Evolutionary conservation across 441 rosid species (phyloP), one percentile per base, ranked within the genome.

Genomic region (Theobroma grandiflorum): DNA sequence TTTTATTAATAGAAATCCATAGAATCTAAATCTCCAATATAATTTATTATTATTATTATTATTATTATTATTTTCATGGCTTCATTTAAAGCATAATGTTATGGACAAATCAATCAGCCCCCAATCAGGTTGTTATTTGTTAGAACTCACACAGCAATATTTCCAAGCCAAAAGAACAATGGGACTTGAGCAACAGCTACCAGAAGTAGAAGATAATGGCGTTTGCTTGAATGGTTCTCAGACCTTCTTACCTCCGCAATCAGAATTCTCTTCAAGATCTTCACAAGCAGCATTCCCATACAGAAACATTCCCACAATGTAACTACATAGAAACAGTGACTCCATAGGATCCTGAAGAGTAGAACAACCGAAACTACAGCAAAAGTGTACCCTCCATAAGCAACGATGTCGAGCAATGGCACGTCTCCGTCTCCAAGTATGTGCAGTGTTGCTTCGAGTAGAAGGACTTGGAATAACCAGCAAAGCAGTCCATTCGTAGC

Each of bases 401-500:
- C 86, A 1, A 81, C 83, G 4, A 79, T 58, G 53, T 85, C 84
- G 6, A 85, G 82, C 0, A 79, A 79, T 14, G 84, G 86, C 47
- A 77, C 67, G 6, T 76, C 83, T 57, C 86, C 81, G 0, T 77
- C 78, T 3, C 76, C 89, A 12, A 84, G 49, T 3, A 77, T 4
- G 64, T 45, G 82, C 35, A 87, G 7, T 9, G 80, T 81, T 5
- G 81, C 83, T 78, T 84, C 78, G 0, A 84, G 77, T 9, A 84
- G 78, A 8, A 79, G 69, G 26, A 87, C 80, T 77, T 84, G 86
- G 68, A 84, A 55, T 5, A 82, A 72, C 87, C 87, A 82, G 70
- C 87, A 70, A 1, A 87, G 83, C 42, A 84, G 4, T 9, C 87
- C 86, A 16, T 81, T 82, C 31, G 73, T 74, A 8, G 75, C 55